Conservation (phyloP, 192 early-diverging fungal genomes). For the Backusella mclennaniae region DNA sequence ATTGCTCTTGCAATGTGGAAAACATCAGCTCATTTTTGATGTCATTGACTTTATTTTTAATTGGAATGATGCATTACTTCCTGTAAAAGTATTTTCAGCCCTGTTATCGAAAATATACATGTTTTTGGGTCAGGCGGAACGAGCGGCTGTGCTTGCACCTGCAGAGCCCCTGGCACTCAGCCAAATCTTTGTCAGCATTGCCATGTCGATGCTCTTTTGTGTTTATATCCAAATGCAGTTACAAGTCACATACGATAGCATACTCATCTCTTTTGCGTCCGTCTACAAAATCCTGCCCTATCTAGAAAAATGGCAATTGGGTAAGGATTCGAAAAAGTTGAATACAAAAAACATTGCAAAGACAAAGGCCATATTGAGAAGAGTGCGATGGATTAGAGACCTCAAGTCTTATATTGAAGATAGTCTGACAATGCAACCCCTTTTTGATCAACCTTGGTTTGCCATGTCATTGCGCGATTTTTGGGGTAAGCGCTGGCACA, state of each 20-base stretch:
- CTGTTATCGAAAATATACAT: not conserved
- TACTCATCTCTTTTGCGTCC: not conserved
- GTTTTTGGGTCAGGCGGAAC: not conserved
- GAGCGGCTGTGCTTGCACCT: not conserved
- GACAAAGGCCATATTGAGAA: not conserved
- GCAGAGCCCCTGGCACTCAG: not conserved
- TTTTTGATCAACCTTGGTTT: slow-evolving; percentile 15
- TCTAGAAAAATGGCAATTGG: slow-evolving; percentile 4
- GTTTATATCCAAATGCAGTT: slow-evolving; percentile 20
- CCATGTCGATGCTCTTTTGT: slow-evolving; percentile 12
- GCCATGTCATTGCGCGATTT: slow-evolving; percentile 12
- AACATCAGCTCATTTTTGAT: not conserved
- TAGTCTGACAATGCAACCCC: slow-evolving; percentile 10
- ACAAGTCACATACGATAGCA: slow-evolving; percentile 9
- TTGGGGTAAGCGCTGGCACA: slow-evolving; percentile 19
- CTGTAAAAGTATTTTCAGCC: not conserved
- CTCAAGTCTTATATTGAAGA: slow-evolving; percentile 13
- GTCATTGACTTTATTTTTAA: not conserved
- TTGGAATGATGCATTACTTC: not conserved
- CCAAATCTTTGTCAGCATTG: not conserved
- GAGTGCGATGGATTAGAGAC: not conserved
- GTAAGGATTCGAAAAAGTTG: not conserved
- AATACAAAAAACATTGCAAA: not conserved
- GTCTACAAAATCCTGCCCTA: slow-evolving; percentile 1
- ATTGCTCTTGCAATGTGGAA: not conserved